Conservation (phyloP, 257 asterid species). For the Salvia rosmarinus region DNA sequence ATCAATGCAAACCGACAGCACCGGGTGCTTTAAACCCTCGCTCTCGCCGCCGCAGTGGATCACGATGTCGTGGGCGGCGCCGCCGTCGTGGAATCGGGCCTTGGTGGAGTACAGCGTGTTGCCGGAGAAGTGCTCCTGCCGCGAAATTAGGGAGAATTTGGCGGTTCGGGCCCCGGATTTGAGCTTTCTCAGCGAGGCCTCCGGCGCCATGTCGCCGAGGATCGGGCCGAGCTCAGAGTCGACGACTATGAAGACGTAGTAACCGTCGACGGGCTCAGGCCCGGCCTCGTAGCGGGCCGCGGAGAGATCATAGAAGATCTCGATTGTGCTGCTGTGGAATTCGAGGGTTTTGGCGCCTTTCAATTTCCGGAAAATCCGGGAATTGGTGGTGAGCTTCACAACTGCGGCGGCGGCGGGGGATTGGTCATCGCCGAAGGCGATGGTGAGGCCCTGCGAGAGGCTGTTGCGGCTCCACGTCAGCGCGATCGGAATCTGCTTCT, state of each 20-base stretch:
- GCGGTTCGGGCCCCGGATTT: constrained; percentile 42
- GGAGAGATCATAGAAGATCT: constrained; percentile 76
- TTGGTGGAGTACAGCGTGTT: constrained; percentile 66
- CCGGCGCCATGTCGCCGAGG: constrained; percentile 63
- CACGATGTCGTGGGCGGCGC: constrained; percentile 60
- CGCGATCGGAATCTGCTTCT: constrained; percentile 46
- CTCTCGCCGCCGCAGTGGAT: constrained; percentile 66
- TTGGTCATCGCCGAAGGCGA: constrained; percentile 51
- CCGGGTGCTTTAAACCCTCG: constrained; percentile 68
- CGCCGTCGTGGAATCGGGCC: constrained; percentile 65
- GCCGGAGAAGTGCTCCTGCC: constrained; percentile 82
- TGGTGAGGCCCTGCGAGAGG: constrained; percentile 49
- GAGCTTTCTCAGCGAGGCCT: constrained; percentile 38
- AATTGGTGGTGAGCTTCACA: constrained; percentile 55
- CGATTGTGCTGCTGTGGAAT: constrained; percentile 40
- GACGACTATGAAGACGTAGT: constrained; percentile 49
- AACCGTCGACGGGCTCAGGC: constrained; percentile 76
- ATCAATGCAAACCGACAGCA: constrained; percentile 67
- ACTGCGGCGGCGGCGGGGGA: constrained; percentile 44
- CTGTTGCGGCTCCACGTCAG: constrained; percentile 66
- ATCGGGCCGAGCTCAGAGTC: constrained; percentile 58
- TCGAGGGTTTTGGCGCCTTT: constrained; percentile 58
- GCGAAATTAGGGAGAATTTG: constrained; percentile 53
- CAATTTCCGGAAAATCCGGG: constrained; percentile 63
- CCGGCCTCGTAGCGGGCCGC: constrained; percentile 64